Evolutionary conservation across 179 eudicot species (phyloP), one percentile per base, ranked within the genome.

Genomic region (Vitellaria paradoxa): DNA sequence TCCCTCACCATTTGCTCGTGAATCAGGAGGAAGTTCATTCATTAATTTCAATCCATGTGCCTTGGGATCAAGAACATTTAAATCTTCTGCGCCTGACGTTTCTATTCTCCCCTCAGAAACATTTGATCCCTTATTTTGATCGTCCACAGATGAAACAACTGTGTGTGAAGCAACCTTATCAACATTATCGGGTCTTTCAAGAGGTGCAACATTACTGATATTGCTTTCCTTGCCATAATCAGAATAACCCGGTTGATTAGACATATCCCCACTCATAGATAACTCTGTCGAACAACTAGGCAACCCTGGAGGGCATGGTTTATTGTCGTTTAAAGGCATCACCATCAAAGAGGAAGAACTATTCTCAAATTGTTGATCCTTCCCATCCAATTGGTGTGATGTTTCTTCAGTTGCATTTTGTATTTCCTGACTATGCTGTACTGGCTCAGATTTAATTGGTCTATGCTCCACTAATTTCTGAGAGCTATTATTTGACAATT

Each of bases 361-460:
- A 57, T 76, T 81, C 62, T 78, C 80, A 49, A 72, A 65, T 18
- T 47, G 84, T 42, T 72, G 62, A 72, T 78, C 67, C 70, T 56
- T 84, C 52, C 37, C 80, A 72, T 45, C 76, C 76, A 76, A 45
- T 55, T 49, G 72, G 12, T 14, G 79, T 26, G 50, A 57, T 17
- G 40, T 37, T 64, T 66, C 68, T 66, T 57, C 68, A 30, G 40
- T 59, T 63, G 61, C 55, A 50, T 9, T 70, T 23, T 52, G 59
- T 20, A 14, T 63, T 63, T 73, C 68, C 68, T 26, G 71, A 68
- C 53, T 70, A 73, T 26, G 47, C 53, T 76, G 74, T 37, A 69
- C 59, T 23, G 65, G 80, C 73, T 85, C 87, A 72, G 83, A 77
- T 69, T 85, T 85, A 24, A 82, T 68, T 37, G 81, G 42, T 66